Evolutionary conservation across 2,329 filamentous ascomycete species (phyloP), one percentile per base, ranked within the genome.

Genomic region (Nigrospora sphaerica): DNA sequence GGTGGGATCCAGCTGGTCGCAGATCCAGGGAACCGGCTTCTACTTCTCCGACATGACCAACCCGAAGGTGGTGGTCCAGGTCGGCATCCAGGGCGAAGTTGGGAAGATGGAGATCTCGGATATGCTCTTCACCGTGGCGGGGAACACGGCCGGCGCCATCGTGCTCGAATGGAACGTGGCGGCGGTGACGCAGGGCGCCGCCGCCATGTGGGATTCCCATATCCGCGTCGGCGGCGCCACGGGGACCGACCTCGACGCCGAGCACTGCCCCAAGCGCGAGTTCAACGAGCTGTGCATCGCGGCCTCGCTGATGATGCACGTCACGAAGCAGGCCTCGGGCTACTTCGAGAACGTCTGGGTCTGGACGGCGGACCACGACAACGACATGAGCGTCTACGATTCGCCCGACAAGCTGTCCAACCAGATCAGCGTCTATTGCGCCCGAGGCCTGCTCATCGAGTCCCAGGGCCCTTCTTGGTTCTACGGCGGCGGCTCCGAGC

Each of bases 91-190:
- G 17, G 83, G 82, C 36, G 77, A 85, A 44, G 65, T 65, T 18
- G 85, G 85, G 44, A 66, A 68, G 5, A 81, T 88, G 35, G 85
- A 90, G 62, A 85, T 88, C 52, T 75, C 71, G 39, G 85, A 89
- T 55, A 64, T 87, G 47, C 73, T 88, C 46, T 80, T 90, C 55
- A 74, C 80, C 48, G 86, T 83, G 39, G 71, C 74, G 53, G 85
- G 85, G 1, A 66, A 80, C 3, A 78, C 39, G 39, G 78, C 83
- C 1, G 86, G 86, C 44, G 83, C 80, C 2, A 81, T 88, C 52
- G 68, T 88, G 52, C 74, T 89, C 59, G 74, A 89, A 58, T 89
- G 84, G 84, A 88, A 88, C 60, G 68, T 88, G 35, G 72, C 72
- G n/a, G 73, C 71, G 17, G 56, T 65, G 53, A 64, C 49, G 48